A percentile compares a stretch with the other conserved stretches of the same genome.
Evolutionary conservation across 768 basidiomycete species (phyloP).

Genomic region (Zangia roseola): DNA sequence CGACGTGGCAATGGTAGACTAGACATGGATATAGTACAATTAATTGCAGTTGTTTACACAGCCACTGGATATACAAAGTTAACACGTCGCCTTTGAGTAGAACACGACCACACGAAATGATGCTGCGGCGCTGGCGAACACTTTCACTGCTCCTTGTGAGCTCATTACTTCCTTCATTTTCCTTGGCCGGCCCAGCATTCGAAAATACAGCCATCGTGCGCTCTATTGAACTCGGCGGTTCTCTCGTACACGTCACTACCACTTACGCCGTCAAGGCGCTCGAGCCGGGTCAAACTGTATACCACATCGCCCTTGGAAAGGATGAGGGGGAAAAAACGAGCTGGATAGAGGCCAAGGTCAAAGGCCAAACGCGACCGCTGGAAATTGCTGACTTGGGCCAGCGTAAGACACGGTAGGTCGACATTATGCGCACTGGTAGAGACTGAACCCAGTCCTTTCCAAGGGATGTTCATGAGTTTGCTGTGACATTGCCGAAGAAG

Average conservation of each 20-base stretch:
- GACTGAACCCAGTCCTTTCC: slow-evolving; percentile 29
- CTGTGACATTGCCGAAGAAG: slow-evolving; percentile 61
- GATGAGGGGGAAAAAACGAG: slow-evolving; percentile 66
- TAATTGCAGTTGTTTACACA: slow-evolving; percentile 15
- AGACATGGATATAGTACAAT: background rate
- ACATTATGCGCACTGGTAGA: slow-evolving; percentile 2
- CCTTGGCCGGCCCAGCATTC: slow-evolving; percentile 53
- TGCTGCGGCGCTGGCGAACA: slow-evolving; percentile 46
- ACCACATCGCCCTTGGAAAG: slow-evolving; percentile 65
- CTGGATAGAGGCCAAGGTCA: slow-evolving; percentile 79
- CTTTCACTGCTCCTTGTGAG: slow-evolving; percentile 44
- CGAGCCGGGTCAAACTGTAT: slow-evolving; percentile 55
- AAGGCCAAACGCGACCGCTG: slow-evolving; percentile 61
- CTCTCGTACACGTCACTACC: slow-evolving; percentile 85
- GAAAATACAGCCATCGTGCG: slow-evolving; percentile 90
- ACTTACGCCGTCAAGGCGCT: slow-evolving; percentile 82
- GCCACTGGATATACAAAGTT: slow-evolving; percentile 1
- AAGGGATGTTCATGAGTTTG: slow-evolving; percentile 50
- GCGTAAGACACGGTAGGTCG: slow-evolving; percentile 52
- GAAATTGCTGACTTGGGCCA: slow-evolving; percentile 47
- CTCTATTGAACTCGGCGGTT: slow-evolving; percentile 85
- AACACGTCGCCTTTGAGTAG: slow-evolving; percentile 21
- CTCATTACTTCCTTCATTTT: slow-evolving; percentile 40
- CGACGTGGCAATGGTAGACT: slow-evolving; percentile 74
- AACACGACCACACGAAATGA: slow-evolving; percentile 35